Evolutionary conservation across 2,329 filamentous ascomycete species (phyloP).

Genomic region (Fusarium sacchari): DNA sequence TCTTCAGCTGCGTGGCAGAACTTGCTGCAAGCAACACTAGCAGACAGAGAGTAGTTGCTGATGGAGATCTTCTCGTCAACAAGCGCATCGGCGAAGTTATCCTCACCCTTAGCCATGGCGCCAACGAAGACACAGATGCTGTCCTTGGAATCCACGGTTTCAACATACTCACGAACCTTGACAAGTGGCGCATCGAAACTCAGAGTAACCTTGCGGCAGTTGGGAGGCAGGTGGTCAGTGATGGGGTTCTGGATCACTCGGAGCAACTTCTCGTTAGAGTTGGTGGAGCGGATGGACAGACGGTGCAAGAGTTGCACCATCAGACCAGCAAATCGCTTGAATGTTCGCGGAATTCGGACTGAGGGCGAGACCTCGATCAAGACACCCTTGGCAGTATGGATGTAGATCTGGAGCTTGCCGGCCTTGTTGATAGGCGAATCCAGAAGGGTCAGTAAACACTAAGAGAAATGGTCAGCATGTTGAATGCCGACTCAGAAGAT

Average conservation of each 20-base stretch:
- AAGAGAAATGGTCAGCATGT: constrained; percentile 54
- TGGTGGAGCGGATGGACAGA: constrained; percentile 94
- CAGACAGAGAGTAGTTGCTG: constrained; percentile 96
- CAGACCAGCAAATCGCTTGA: constrained; percentile 97
- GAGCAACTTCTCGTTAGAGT: constrained; percentile 95
- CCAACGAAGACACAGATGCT: constrained; percentile 98
- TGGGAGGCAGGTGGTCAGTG: constrained; percentile 93
- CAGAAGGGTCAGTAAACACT: constrained; percentile 96
- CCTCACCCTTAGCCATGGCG: constrained; percentile 96
- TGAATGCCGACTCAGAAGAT: constrained; percentile 52
- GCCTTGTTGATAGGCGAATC: constrained; percentile 99
- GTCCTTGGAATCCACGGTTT: constrained; percentile 80
- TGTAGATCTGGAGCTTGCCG: constrained; percentile 97
- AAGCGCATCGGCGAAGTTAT: constrained; percentile 93
- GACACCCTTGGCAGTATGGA: constrained; percentile 96
- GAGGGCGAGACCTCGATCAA: constrained; percentile 98
- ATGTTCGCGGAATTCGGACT: constrained; percentile 95
- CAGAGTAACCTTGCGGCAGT: constrained; percentile 96
- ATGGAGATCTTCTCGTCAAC: constrained; percentile 98
- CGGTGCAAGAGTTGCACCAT: constrained; percentile 99
- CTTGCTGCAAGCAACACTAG: constrained; percentile 98
- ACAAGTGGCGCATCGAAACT: constrained; percentile 93
- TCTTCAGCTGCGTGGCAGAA: constrained; percentile 99
- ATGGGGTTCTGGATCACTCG: constrained; percentile 99
- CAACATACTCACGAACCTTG: constrained; percentile 88